Evolutionary conservation across 352 stramenopile species (phyloP).

Genomic region (Globisporangium paddicum): DNA sequence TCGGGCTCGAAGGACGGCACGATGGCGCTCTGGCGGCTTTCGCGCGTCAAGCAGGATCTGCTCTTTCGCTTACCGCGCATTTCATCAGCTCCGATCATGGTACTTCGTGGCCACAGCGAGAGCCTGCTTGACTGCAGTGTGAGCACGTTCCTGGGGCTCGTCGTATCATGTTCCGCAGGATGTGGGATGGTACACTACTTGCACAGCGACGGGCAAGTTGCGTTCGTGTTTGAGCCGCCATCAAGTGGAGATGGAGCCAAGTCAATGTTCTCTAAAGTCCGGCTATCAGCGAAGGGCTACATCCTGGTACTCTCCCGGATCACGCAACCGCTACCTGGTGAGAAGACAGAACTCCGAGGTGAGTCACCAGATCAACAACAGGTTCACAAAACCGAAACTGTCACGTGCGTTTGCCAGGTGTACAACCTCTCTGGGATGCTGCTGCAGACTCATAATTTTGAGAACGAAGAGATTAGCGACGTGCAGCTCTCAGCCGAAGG

Average conservation of each 20-base stretch:
- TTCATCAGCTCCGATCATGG: slow-evolving; percentile 55
- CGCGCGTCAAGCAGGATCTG: slow-evolving; percentile 62
- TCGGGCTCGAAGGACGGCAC: slow-evolving; percentile 68
- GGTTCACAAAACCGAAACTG: not conserved
- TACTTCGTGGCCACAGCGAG: slow-evolving; percentile 53
- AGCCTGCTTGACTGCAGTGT: slow-evolving; percentile 57
- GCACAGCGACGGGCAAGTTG: slow-evolving; percentile 65
- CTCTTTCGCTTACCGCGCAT: slow-evolving; percentile 71
- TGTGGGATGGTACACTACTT: slow-evolving; percentile 68
- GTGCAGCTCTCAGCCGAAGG: slow-evolving; percentile 65
- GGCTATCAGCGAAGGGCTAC: slow-evolving; percentile 56
- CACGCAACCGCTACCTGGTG: not conserved
- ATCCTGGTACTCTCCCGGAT: slow-evolving; percentile 40
- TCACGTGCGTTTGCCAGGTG: slow-evolving; percentile 44
- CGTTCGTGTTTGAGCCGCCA: slow-evolving; percentile 52
- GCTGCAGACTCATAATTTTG: slow-evolving; percentile 42
- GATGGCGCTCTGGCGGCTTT: slow-evolving; percentile 68
- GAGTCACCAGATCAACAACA: not conserved
- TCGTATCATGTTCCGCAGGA: slow-evolving; percentile 51
- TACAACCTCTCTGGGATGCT: slow-evolving; percentile 65
- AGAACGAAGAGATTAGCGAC: slow-evolving; percentile 38
- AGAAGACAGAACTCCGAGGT: not conserved
- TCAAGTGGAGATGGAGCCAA: slow-evolving; percentile 7
- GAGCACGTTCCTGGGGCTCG: slow-evolving; percentile 57
- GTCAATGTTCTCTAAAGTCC: slow-evolving; percentile 36